Percentiles rank a stretch among this genome's conserved stretches.
These are phyloP conservation scores for Pseudocercospora fijiensis DNA, from an alignment of 2,329 filamentous ascomycete species.

Conservation along the genomic window DNA sequence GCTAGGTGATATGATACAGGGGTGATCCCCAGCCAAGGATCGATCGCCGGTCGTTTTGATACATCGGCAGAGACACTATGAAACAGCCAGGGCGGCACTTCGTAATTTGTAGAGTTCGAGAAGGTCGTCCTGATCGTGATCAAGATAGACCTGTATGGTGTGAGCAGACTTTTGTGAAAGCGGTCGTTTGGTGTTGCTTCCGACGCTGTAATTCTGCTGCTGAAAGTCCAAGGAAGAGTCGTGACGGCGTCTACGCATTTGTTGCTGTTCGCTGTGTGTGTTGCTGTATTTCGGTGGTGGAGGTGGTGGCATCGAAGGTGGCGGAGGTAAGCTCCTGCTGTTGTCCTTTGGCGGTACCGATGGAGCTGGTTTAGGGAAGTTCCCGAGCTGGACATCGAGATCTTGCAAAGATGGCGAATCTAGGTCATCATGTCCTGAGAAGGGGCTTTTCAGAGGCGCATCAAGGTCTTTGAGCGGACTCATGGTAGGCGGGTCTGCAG, in stretches of 20 bases:
- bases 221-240: constrained; percentile 11
- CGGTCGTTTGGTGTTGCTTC: constrained; percentile 5
- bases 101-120: constrained; percentile 21
- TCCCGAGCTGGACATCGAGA: constrained; percentile 24
- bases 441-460: neutral
- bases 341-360: constrained; percentile 3
- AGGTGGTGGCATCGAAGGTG: neutral
- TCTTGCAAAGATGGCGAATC: constrained; percentile 15
- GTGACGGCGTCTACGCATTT: constrained; percentile 16
- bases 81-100: constrained; percentile 3
- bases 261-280: constrained; percentile 5
- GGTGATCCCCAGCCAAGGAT: neutral
- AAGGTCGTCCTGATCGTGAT: constrained; percentile 24
- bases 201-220: constrained; percentile 1
- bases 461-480: neutral
- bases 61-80: constrained; percentile 4
- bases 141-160: constrained; percentile 32
- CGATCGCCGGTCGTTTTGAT: neutral
- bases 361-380: constrained; percentile 21
- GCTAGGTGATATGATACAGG: constrained; percentile 8
- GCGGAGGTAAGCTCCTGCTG: neutral
- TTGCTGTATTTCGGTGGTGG: constrained; percentile 3
- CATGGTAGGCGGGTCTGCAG: neutral
- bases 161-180: constrained; percentile 20
- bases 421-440: neutral